These are phyloP conservation scores for Nakazawaea sp. DNA, from an alignment of 805 yeast species.

Conservation along the genomic window DNA sequence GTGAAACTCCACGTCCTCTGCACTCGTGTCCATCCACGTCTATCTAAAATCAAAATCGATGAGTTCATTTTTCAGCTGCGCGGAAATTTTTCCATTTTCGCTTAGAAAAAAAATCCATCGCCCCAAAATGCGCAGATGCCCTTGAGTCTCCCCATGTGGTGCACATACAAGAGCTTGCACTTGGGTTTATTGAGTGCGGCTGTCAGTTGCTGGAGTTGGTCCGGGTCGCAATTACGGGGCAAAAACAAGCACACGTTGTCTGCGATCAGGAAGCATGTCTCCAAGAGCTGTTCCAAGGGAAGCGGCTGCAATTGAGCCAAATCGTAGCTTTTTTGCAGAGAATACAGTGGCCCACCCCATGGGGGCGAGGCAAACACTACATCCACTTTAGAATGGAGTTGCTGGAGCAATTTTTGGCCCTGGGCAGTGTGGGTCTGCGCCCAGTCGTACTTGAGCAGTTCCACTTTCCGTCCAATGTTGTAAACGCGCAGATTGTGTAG, in stretches of 20 bases:
- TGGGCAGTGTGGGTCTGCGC: conserved; percentile 4
- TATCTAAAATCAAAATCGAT: too few relatives aligned
- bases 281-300: conserved; percentile 35
- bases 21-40: too few relatives aligned
- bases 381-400: conserved; percentile 28
- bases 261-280: conserved; percentile 33
- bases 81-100: too few relatives aligned
- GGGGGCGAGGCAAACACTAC: conserved; percentile 76
- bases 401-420: conserved; percentile 8
- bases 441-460: conserved; percentile 45
- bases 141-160: conserved; percentile 34
- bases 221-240: conserved; percentile 52
- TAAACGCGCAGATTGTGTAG: conserved; percentile 61
- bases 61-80: too few relatives aligned
- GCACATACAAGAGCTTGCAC: conserved; percentile 39
- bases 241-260: conserved; percentile 51
- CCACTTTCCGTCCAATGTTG: conserved; percentile 44
- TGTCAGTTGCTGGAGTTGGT: conserved; percentile 44
- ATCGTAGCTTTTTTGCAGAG: conserved; percentile 35
- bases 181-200: conserved; percentile 35
- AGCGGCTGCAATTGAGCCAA: conserved; percentile 41
- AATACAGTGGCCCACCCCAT: conserved; percentile 78
- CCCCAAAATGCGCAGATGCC: conserved; percentile 64
- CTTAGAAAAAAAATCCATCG: conserved; percentile 24
- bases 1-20: too few relatives aligned